A percentile compares a stretch with the other conserved stretches of the same genome.
Evolutionary conservation across 306 rosid genomes (phyloP).

Genomic region (Cucurbita argyrosperma): DNA sequence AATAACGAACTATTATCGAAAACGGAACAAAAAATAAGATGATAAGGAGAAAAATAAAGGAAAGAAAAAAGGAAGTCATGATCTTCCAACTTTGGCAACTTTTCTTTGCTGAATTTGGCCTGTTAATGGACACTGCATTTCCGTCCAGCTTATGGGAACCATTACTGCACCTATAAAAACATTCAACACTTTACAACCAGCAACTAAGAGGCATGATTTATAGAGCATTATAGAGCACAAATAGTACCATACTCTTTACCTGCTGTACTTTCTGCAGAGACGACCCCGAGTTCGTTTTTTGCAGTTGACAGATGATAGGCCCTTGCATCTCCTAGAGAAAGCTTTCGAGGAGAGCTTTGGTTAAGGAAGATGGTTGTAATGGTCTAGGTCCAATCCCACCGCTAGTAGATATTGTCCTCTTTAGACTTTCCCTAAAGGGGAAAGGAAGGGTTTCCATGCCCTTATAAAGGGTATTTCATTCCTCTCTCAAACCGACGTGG

Average conservation of each 20-base stretch:
- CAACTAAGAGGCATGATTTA: too few relatives aligned
- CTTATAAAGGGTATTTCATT: too few relatives aligned
- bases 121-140: slow-evolving; percentile 78
- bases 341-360: slow-evolving; percentile 27
- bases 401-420: too few relatives aligned
- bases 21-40: neutral
- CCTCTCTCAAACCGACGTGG: too few relatives aligned
- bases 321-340: slow-evolving; percentile 88
- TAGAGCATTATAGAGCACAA: too few relatives aligned
- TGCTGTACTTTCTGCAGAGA: slow-evolving; percentile 76
- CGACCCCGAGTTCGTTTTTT: slow-evolving; percentile 80
- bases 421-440: too few relatives aligned
- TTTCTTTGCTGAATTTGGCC: slow-evolving; percentile 81
- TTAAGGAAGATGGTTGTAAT: slow-evolving; percentile 6
- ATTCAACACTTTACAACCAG: neutral
- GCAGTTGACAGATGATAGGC: slow-evolving; percentile 86
- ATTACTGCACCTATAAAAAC: slow-evolving; percentile 42
- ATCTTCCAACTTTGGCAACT: slow-evolving; percentile 69
- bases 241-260: slow-evolving; percentile 21
- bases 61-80: slow-evolving; percentile 15
- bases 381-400: too few relatives aligned
- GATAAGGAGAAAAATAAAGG: neutral
- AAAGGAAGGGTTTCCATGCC: too few relatives aligned
- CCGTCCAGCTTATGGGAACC: slow-evolving; percentile 88
- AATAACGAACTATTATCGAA: neutral